Conservation (phyloP, 139 green algal species). For the Micromonas commoda region DNA sequence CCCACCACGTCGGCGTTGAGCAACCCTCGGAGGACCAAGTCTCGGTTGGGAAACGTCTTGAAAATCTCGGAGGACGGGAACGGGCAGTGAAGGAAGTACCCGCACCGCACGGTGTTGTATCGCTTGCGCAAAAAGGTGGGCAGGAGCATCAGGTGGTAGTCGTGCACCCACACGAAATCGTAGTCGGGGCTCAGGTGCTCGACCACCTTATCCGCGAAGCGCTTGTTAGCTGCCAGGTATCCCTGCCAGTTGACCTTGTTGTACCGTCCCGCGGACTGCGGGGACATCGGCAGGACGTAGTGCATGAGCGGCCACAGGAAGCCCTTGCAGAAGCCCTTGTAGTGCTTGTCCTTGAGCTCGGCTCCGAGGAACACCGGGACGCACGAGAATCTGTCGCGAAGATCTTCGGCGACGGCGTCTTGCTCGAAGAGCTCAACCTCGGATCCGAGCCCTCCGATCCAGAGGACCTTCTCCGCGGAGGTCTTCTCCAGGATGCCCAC, state of each 20-base stretch:
- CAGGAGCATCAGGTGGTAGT: slow-evolving; percentile 98
- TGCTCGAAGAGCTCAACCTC: slow-evolving; percentile 10
- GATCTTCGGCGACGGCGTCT: slow-evolving; percentile 43
- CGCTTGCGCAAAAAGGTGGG: slow-evolving; percentile 75
- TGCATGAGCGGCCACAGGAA: slow-evolving; percentile 97
- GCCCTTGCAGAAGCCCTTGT: slow-evolving; percentile 80
- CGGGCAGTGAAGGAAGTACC: slow-evolving; percentile 94
- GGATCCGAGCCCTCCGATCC: slow-evolving; percentile 12
- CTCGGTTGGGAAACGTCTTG: slow-evolving; percentile 84
- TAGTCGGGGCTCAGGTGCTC: slow-evolving; percentile 46
- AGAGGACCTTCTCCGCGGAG: background rate
- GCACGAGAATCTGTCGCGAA: slow-evolving; percentile 71
- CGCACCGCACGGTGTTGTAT: slow-evolving; percentile 50
- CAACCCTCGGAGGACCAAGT: slow-evolving; percentile 86
- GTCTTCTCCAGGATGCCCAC: background rate
- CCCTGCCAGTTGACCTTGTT: slow-evolving; percentile 39
- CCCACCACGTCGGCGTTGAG: slow-evolving; percentile 92
- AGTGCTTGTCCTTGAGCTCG: slow-evolving; percentile 76
- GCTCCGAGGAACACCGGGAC: slow-evolving; percentile 80
- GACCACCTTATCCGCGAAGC: slow-evolving; percentile 52
- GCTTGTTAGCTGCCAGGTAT: slow-evolving; percentile 96
- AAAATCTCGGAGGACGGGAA: slow-evolving; percentile 97
- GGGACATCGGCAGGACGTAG: slow-evolving; percentile 87
- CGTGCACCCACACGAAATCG: slow-evolving; percentile 97
- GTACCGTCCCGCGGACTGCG: slow-evolving; percentile 28